Evolutionary conservation across 108 stramenopile genomes (phyloP).

Genomic region (Schizochytrium sp.): DNA sequence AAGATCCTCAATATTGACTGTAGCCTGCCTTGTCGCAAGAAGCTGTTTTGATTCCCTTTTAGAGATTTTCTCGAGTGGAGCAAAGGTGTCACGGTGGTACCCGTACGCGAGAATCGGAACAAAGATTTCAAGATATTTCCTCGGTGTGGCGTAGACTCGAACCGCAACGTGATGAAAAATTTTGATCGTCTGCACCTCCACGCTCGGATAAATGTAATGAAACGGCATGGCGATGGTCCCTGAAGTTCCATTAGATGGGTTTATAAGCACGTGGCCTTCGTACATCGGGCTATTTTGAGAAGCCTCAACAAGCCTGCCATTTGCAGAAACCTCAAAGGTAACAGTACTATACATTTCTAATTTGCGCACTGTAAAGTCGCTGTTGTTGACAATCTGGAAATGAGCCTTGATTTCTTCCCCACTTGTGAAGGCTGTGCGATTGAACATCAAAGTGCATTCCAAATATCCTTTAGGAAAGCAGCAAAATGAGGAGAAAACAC

Average conservation of each 20-base stretch:
- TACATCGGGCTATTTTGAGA: background rate
- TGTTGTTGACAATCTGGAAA: background rate
- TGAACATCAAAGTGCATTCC: background rate
- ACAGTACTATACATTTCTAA: background rate
- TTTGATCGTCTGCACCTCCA: conserved; percentile 8
- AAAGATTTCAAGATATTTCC: background rate
- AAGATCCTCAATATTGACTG: too few species aligned
- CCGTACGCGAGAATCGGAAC: conserved; percentile 15
- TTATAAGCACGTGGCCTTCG: background rate
- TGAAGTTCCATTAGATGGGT: background rate
- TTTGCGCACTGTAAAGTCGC: background rate
- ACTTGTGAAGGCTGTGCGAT: background rate
- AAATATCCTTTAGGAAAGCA: background rate
- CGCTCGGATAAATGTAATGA: background rate
- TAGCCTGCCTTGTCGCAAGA: background rate
- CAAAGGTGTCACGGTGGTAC: background rate
- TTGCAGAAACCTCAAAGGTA: conserved; percentile 1
- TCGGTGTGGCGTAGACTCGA: background rate
- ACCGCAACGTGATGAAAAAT: background rate
- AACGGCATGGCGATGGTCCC: conserved; percentile 8
- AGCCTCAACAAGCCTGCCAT: background rate
- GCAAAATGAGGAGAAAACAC: background rate
- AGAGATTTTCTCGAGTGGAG: background rate
- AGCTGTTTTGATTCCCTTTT: background rate
- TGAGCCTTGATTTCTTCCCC: background rate